Evolutionary conservation across 139 green algal species (phyloP), one percentile per base, ranked within the genome.

Genomic region (Marvania coccoides): DNA sequence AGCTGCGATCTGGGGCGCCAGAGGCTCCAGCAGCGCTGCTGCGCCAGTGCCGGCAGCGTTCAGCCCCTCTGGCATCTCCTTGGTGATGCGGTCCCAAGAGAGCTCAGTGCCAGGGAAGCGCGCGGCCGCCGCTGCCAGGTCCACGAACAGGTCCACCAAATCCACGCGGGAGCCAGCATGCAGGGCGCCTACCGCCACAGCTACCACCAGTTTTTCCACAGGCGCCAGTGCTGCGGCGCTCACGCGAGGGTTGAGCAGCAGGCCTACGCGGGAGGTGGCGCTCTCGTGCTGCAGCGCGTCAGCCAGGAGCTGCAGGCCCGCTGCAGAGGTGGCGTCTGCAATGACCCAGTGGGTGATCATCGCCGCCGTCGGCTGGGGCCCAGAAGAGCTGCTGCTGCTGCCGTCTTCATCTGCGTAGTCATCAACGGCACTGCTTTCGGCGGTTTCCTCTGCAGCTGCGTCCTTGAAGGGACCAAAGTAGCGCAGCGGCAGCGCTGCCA

Each of bases 271-370:
- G 4, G 66, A 69, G 5, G 6, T 2, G 19, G 36, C 9, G 5
- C 31, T 55, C 47, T 75, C 64, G 24, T 70, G 58, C 36, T 58
- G 47, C 37, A 75, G 58, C 30, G 60, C 71, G 5, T 62, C 45
- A 31, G 58, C 35, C 55, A 58, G 29, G 28, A 86, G 65, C 3
- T 6, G 19, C 47, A 62, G 30, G n/a, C 65, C 71, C 14, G 15
- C 34, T 7, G 13, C 14, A 51, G 19, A 5, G 36, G 61, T 24
- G 55, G 48, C 31, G 65, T 95, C 83, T 0, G 65, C 69, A 1
- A 80, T 77, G 29, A 93, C 69, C 72, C 72, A 86, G 67, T 95
- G 87, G 2, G 83, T 90, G 38, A 87, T 63, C 0, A 72, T n/a
- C n/a, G 56, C 35, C 37, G 55, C 19, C 19, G 42, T 19, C 19